A percentile compares a stretch with the other conserved stretches of the same genome.
These are phyloP conservation scores for Tuber borchii DNA, from an alignment of 495 filamentous ascomycete genomes.

Conservation along the genomic window DNA sequence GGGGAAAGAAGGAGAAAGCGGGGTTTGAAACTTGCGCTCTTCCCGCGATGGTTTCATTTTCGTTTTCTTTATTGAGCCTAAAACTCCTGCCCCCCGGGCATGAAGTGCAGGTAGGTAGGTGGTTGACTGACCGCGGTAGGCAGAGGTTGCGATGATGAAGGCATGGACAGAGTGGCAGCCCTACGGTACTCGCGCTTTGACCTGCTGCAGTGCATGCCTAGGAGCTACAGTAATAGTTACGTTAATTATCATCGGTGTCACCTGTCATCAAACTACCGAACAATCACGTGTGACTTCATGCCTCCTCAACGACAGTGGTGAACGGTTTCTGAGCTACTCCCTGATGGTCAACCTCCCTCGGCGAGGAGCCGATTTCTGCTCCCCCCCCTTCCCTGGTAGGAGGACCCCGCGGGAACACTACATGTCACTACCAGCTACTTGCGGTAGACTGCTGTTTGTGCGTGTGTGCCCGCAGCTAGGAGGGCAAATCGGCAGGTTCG, in stretches of 20 bases:
- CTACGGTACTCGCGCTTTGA: neutral
- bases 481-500: neutral
- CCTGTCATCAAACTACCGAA: neutral
- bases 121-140: neutral
- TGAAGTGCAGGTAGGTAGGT: neutral
- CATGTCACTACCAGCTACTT: neutral
- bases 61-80: neutral
- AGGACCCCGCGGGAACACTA: neutral
- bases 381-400: neutral
- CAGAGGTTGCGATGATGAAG: neutral
- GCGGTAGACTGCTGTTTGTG: neutral
- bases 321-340: neutral
- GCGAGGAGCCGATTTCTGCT: neutral
- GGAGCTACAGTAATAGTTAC: neutral
- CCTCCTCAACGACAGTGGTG: neutral
- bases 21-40: neutral
- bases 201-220: neutral
- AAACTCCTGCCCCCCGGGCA: neutral
- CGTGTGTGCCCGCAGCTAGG: neutral
- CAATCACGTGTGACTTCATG: neutral
- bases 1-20: neutral
- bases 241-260: neutral
- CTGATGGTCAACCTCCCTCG: neutral
- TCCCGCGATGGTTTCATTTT: neutral
- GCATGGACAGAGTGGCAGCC: neutral